Percentiles rank a stretch among this genome's conserved stretches.
Evolutionary conservation across 768 basidiomycete species (phyloP).

Genomic region (Paxillus involutus): DNA sequence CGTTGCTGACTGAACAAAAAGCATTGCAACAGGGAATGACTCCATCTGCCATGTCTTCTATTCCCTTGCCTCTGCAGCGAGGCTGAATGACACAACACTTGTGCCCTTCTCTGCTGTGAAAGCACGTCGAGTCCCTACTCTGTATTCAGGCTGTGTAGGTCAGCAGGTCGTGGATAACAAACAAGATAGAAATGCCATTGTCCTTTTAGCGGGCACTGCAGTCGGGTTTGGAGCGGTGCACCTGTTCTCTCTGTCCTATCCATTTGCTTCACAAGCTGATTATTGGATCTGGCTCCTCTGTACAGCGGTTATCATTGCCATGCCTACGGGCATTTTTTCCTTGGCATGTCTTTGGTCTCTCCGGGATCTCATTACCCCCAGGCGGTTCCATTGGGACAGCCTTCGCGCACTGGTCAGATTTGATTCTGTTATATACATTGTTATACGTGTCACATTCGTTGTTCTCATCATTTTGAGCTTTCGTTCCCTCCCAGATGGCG

Average conservation of each 20-base stretch:
- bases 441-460: not conserved
- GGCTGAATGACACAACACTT: fast-evolving
- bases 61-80: not conserved
- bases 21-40: not conserved
- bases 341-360: too few species aligned
- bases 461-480: conserved; percentile 10
- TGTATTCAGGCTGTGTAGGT: not conserved
- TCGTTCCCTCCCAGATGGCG: conserved; percentile 5
- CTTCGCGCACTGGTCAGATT: too few species aligned
- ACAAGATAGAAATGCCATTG: not conserved
- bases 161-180: not conserved
- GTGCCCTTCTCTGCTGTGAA: not conserved
- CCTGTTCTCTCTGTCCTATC: conserved; percentile 23
- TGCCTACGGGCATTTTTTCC: too few species aligned
- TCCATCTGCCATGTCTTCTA: not conserved
- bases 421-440: too few species aligned
- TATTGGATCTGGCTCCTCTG: too few species aligned
- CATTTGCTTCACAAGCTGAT: too few species aligned
- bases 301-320: too few species aligned
- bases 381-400: too few species aligned
- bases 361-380: too few species aligned
- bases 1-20: not conserved
- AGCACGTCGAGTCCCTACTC: not conserved
- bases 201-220: not conserved
- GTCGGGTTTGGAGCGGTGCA: conserved; percentile 28